Evolutionary conservation across 345 rosid genomes (phyloP).

Genomic region (Eucalyptus erythrocorys): DNA sequence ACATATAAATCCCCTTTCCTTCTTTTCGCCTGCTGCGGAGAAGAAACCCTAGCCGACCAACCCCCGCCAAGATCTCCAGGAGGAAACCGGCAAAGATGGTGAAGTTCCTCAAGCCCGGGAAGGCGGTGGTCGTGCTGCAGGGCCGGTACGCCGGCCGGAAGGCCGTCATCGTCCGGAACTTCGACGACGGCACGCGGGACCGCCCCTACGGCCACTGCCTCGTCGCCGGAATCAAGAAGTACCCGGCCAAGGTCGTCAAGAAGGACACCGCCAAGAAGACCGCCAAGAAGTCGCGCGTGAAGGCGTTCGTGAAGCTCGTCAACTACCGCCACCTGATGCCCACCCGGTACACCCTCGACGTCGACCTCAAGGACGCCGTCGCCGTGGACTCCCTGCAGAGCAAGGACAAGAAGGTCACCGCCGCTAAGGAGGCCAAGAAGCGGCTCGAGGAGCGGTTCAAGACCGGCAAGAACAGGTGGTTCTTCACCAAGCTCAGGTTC

Average conservation of each 20-base stretch:
- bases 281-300: not conserved
- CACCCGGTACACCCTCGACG: not conserved
- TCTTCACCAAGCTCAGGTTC: not conserved
- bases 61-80: not conserved
- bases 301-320: not conserved
- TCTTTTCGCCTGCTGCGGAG: not conserved
- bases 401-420: not conserved
- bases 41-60: not conserved
- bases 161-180: not conserved
- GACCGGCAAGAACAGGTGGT: not conserved
- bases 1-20: accelerated
- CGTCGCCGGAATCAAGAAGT: not conserved
- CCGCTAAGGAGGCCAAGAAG: not conserved
- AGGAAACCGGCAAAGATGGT: not conserved
- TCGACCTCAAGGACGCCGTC: not conserved
- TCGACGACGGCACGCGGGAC: not conserved
- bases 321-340: not conserved
- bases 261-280: not conserved
- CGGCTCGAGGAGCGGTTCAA: not conserved
- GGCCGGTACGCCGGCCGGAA: not conserved
- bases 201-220: not conserved
- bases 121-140: not conserved
- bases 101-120: not conserved
- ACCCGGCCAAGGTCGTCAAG: not conserved
- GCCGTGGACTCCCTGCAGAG: not conserved